phyloP scores from a whole-genome alignment of 2,329 filamentous ascomycete genomes.

The Sporothrix globosa region DNA sequence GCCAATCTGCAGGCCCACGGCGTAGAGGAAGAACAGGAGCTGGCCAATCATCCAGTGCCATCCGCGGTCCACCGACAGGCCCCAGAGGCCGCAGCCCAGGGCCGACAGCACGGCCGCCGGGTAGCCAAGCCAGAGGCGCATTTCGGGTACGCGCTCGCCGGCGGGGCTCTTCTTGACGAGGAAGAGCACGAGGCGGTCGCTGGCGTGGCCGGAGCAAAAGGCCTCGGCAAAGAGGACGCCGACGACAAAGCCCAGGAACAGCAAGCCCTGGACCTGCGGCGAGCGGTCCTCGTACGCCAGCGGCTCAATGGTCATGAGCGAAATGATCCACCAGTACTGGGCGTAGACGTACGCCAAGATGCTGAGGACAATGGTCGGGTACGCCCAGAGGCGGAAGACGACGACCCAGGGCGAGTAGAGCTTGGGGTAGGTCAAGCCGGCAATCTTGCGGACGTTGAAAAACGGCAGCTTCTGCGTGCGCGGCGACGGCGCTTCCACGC shows the following conservation, averaged over 20 bases:
- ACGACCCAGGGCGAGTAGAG: conserved; percentile 49
- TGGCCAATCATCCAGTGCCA: conserved; percentile 63
- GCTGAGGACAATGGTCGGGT: conserved; percentile 50
- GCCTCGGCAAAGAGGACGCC: conserved; percentile 57
- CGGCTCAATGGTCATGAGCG: conserved; percentile 57
- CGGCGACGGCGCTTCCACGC: background rate
- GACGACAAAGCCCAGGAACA: conserved; percentile 58
- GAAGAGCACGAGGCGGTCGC: conserved; percentile 54
- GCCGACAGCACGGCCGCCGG: conserved; percentile 54
- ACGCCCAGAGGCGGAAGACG: conserved; percentile 53
- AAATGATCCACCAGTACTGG: conserved; percentile 61
- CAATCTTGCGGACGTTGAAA: conserved; percentile 50
- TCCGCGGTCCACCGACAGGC: conserved; percentile 54
- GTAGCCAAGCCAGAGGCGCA: conserved; percentile 60
- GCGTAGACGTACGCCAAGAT: conserved; percentile 55
- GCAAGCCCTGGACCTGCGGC: conserved; percentile 55
- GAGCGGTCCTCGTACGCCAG: conserved; percentile 54
- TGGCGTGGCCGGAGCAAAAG: conserved; percentile 56
- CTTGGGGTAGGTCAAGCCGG: conserved; percentile 56
- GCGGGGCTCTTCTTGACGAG: conserved; percentile 47
- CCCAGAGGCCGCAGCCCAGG: conserved; percentile 58
- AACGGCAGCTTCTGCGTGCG: conserved; percentile 25
- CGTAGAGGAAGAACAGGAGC: conserved; percentile 58
- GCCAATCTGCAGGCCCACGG: conserved; percentile 59
- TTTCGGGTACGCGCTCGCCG: conserved; percentile 52